phyloP scores from a whole-genome alignment of 441 rosid genomes.

The California macrophylla region DNA sequence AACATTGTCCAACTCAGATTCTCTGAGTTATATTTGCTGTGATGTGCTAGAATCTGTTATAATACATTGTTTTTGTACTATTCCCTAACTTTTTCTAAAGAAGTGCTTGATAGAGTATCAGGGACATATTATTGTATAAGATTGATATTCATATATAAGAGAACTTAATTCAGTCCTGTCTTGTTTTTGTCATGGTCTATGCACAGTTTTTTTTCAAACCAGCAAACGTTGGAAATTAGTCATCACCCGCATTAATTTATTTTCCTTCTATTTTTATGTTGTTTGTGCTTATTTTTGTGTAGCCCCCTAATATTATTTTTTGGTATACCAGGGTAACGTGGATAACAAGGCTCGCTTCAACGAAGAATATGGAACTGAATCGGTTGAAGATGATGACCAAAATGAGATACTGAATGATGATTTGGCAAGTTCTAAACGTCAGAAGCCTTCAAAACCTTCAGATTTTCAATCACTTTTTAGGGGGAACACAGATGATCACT shows the following conservation, averaged over 20 bases:
- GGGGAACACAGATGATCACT: slow-evolving; percentile 60
- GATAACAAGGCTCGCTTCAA: slow-evolving; percentile 69
- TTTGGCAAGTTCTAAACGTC: slow-evolving; percentile 21
- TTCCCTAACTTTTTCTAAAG: not conserved
- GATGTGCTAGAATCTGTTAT: not conserved
- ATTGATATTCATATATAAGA: not conserved
- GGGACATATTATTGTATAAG: not conserved
- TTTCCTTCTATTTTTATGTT: not conserved
- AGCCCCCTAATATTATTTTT: slow-evolving; percentile 5
- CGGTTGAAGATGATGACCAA: slow-evolving; percentile 33
- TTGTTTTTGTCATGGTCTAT: not conserved
- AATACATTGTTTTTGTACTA: not conserved
- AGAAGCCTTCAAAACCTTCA: slow-evolving; percentile 63
- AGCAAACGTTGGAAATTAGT: not conserved
- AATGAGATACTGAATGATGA: slow-evolving; percentile 22
- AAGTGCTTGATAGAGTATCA: not conserved
- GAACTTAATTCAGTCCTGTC: not conserved
- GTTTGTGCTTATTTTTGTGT: not conserved
- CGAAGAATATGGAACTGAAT: slow-evolving; percentile 64
- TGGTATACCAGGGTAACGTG: slow-evolving; percentile 52
- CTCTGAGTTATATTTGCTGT: not conserved
- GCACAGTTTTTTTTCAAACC: not conserved
- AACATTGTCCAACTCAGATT: not conserved
- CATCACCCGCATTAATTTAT: not conserved
- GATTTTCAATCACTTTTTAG: slow-evolving; percentile 78